phyloP scores from a whole-genome alignment of 2,329 filamentous ascomycete genomes.

The Escovopsis sp. region DNA sequence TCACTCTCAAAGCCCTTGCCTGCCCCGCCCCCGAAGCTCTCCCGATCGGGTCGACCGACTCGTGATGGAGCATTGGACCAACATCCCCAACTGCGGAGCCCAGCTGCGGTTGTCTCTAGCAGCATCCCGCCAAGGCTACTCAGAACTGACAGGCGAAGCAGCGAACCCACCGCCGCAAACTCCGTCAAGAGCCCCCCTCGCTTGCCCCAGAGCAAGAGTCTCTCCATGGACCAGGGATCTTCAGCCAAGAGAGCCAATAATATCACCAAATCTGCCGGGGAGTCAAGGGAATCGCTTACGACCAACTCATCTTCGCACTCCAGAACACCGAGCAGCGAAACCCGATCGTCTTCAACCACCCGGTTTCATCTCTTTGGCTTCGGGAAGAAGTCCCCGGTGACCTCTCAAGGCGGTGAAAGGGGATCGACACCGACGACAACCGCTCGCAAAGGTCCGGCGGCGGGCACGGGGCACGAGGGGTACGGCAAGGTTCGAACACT shows the following conservation, averaged over 20 bases:
- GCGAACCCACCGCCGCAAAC: conserved; percentile 21
- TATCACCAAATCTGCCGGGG: neutral
- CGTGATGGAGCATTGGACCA: conserved; percentile 53
- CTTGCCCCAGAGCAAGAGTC: conserved; percentile 12
- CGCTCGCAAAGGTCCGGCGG: conserved; percentile 61
- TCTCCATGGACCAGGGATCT: conserved; percentile 10
- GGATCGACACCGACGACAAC: conserved; percentile 6
- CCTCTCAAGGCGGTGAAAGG: conserved; percentile 35
- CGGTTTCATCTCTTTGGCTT: conserved; percentile 69
- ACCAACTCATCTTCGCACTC: conserved; percentile 11
- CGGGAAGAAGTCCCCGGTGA: conserved; percentile 46
- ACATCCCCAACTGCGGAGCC: conserved; percentile 37
- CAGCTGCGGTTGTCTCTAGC: conserved; percentile 45
- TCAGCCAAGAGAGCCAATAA: too few relatives aligned
- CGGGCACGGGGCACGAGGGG: conserved; percentile 88
- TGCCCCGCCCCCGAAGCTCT: conserved; percentile 18
- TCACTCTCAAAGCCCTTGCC: conserved; percentile 11
- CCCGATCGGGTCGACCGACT: conserved; percentile 47
- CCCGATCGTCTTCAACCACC: conserved; percentile 39
- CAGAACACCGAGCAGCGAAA: conserved; percentile 39
- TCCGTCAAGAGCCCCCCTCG: conserved; percentile 20
- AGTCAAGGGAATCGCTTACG: conserved; percentile 10
- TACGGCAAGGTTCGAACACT: conserved; percentile 52
- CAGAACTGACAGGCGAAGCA: conserved; percentile 29
- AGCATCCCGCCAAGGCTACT: conserved; percentile 39